These are phyloP conservation scores for Phoma sp. DNA, from an alignment of 2,329 filamentous ascomycete species.

Conservation along the genomic window DNA sequence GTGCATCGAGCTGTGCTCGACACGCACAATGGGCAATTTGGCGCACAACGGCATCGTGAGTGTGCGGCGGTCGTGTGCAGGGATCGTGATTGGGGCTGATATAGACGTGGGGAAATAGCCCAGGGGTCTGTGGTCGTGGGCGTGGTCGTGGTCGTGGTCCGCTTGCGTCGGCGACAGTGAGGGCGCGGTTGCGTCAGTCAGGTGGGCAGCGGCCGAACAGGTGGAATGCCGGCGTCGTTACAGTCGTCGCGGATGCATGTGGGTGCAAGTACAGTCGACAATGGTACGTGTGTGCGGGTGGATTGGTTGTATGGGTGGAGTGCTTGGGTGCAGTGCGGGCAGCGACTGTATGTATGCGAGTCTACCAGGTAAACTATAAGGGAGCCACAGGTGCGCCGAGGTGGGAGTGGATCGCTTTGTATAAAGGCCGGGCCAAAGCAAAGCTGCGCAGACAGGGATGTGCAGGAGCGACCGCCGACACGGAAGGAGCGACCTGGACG, in stretches of 20 bases:
- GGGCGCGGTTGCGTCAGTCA: slow-evolving; percentile 31
- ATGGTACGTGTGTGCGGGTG: neutral
- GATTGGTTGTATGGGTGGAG: neutral
- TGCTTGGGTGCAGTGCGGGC: neutral
- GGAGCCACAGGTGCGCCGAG: slow-evolving; percentile 11
- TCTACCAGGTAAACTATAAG: slow-evolving; percentile 1
- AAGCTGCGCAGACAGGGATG: slow-evolving; percentile 24
- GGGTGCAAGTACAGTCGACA: slow-evolving; percentile 1
- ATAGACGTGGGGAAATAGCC: neutral
- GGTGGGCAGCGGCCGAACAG: slow-evolving; percentile 23
- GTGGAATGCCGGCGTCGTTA: slow-evolving; percentile 28
- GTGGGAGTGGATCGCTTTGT: slow-evolving; percentile 31
- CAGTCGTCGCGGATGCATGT: slow-evolving; percentile 29
- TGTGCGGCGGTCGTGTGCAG: neutral
- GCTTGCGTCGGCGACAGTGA: slow-evolving; percentile 24
- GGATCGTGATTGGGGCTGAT: neutral
- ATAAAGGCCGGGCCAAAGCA: slow-evolving; percentile 24
- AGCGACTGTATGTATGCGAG: neutral
- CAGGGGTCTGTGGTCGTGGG: neutral
- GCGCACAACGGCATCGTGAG: slow-evolving; percentile 79
- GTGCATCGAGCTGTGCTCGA: slow-evolving; percentile 90
- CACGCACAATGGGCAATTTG: slow-evolving; percentile 84
- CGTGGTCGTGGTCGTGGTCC: slow-evolving; percentile 6
- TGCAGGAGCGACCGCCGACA: slow-evolving; percentile 25
- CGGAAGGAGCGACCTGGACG: slow-evolving; percentile 24